Conservation (phyloP, 1,284 basidiomycete genomes). For the Austroboletus novae-zelandiae region DNA sequence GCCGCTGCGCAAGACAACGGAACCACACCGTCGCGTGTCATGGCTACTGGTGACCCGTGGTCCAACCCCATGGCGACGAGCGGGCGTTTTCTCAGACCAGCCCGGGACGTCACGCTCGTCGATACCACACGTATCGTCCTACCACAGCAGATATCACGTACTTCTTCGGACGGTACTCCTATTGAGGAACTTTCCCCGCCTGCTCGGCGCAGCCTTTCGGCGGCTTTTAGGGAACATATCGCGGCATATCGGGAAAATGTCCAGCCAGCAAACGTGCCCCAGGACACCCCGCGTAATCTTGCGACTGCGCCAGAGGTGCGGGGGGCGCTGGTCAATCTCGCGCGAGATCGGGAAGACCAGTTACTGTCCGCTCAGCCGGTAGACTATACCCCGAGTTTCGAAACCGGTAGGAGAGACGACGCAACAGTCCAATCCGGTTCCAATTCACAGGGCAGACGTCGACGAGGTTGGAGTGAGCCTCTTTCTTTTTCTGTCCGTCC, state of each 20-base stretch:
- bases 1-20: neutral
- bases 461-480: conserved; percentile 45
- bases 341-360: conserved; percentile 21
- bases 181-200: conserved; percentile 17
- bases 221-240: conserved; percentile 24
- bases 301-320: conserved; percentile 26
- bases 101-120: conserved; percentile 18
- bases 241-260: conserved; percentile 14
- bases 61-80: conserved; percentile 6
- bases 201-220: conserved; percentile 21
- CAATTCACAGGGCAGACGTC: conserved; percentile 25
- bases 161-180: conserved; percentile 24
- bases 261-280: conserved; percentile 6
- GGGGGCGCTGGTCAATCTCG: conserved; percentile 20
- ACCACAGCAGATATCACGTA: conserved; percentile 27
- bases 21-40: neutral
- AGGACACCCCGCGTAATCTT: conserved; percentile 21
- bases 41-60: conserved; percentile 6
- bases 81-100: conserved; percentile 14
- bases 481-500: conserved; percentile 28
- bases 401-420: conserved; percentile 13
- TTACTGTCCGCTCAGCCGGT: conserved; percentile 18
- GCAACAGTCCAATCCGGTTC: conserved; percentile 6
- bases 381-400: conserved; percentile 8
- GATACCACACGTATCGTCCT: conserved; percentile 19